These are phyloP conservation scores for Chlorella sp. DNA, from an alignment of 139 green algal genomes.

Conservation along the genomic window DNA sequence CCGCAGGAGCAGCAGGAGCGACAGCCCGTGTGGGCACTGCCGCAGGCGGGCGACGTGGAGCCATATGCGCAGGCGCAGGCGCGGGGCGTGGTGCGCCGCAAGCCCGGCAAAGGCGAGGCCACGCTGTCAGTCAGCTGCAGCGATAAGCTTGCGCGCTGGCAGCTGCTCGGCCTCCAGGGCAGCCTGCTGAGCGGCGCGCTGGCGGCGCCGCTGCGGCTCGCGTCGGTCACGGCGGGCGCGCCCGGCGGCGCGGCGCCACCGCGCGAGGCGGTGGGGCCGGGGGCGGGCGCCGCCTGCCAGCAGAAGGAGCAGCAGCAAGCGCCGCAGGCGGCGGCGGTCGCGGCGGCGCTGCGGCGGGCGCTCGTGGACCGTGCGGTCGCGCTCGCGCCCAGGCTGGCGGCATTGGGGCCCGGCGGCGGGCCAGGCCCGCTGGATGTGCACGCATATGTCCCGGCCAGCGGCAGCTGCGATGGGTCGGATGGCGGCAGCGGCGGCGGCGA, in stretches of 20 bases:
- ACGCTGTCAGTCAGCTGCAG: conserved; percentile 93
- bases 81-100: conserved; percentile 70
- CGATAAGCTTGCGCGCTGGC: conserved; percentile 94
- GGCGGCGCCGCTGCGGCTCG: conserved; percentile 61
- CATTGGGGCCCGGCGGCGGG: neutral
- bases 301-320: neutral
- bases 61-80: conserved; percentile 44
- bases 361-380: conserved; percentile 5
- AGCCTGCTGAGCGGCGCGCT: conserved; percentile 68
- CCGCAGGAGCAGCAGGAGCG: conserved; percentile 24
- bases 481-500: neutral
- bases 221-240: conserved; percentile 45
- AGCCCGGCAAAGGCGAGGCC: conserved; percentile 86
- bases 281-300: neutral
- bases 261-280: too few relatives aligned
- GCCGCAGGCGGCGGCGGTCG: neutral
- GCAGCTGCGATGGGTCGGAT: neutral
- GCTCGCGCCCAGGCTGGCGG: neutral
- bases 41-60: conserved; percentile 71
- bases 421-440: neutral
- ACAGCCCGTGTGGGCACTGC: conserved; percentile 29
- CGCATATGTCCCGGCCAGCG: neutral
- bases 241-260: too few relatives aligned
- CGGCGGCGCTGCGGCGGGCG: conserved; percentile 10
- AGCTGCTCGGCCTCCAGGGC: conserved; percentile 79